These are phyloP conservation scores for Tylopilus sp. DNA, from an alignment of 768 basidiomycete genomes.

Conservation along the genomic window DNA sequence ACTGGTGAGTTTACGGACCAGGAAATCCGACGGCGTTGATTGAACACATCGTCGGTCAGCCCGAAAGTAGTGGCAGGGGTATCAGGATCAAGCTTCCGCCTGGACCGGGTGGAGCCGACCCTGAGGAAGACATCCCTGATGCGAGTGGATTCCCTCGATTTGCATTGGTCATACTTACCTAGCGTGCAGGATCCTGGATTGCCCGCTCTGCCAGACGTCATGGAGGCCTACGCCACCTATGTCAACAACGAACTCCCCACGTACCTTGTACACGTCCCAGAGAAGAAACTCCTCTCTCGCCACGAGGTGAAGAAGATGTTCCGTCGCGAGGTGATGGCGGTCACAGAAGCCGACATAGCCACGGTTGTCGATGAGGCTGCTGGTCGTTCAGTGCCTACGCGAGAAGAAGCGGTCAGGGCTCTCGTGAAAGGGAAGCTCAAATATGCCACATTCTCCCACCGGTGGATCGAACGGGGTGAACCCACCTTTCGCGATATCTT, in stretches of 20 bases:
- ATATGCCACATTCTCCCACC: conserved; percentile 28
- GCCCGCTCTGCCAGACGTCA: conserved; percentile 22
- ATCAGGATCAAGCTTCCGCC: conserved; percentile 21
- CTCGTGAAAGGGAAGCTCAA: conserved; percentile 23
- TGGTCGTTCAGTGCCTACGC: conserved; percentile 24
- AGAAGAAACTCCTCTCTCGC: conserved; percentile 26
- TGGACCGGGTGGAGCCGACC: conserved; percentile 1
- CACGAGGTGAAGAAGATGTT: conserved; percentile 30
- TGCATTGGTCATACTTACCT: background rate
- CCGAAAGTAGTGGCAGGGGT: conserved; percentile 23
- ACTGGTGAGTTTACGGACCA: conserved; percentile 14
- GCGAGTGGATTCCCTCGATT: background rate
- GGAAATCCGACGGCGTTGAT: background rate
- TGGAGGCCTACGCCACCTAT: conserved; percentile 20
- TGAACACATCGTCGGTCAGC: conserved; percentile 9
- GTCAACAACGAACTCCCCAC: conserved; percentile 31
- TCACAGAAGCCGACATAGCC: conserved; percentile 26
- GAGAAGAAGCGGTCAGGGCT: conserved; percentile 25
- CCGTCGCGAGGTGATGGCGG: conserved; percentile 20
- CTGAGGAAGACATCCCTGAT: conserved; percentile 1
- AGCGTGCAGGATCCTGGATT: conserved; percentile 14
- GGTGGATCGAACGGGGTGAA: conserved; percentile 30
- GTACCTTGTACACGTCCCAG: conserved; percentile 27
- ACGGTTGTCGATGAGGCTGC: conserved; percentile 13
- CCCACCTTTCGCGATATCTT: conserved; percentile 27